phyloP scores from a whole-genome alignment of 768 basidiomycete species.

The Megacollybia marginata region DNA sequence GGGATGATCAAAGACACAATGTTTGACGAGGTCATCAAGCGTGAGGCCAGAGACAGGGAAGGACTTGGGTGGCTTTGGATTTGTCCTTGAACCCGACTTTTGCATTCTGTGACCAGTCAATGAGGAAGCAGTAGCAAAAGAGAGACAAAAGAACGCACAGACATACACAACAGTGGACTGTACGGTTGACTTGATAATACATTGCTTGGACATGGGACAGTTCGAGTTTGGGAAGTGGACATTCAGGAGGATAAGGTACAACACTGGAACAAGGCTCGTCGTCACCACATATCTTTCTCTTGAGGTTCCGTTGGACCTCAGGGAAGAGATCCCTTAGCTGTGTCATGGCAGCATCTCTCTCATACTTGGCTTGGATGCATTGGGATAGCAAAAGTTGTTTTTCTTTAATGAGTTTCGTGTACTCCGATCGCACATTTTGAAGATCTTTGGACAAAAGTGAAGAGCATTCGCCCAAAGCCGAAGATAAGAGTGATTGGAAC shows the following conservation, averaged over 20 bases:
- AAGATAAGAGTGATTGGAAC: neutral
- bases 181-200: neutral
- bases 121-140: neutral
- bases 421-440: neutral
- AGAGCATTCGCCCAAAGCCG: neutral
- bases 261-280: neutral
- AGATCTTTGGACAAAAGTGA: neutral
- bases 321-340: neutral
- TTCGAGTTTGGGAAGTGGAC: neutral
- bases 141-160: neutral
- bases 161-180: neutral
- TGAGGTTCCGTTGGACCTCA: neutral
- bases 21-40: neutral
- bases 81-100: no score
- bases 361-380: neutral
- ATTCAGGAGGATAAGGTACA: neutral
- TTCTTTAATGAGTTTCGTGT: neutral
- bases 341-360: neutral
- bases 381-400: neutral
- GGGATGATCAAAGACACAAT: neutral
- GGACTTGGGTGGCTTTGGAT: neutral
- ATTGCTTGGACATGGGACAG: neutral
- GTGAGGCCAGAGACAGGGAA: constrained; percentile 7
- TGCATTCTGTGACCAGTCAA: neutral
- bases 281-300: neutral